Evolutionary conservation across 345 rosid genomes (phyloP), one percentile per base, ranked within the genome.

Genomic region (Syzygium aromaticum): DNA sequence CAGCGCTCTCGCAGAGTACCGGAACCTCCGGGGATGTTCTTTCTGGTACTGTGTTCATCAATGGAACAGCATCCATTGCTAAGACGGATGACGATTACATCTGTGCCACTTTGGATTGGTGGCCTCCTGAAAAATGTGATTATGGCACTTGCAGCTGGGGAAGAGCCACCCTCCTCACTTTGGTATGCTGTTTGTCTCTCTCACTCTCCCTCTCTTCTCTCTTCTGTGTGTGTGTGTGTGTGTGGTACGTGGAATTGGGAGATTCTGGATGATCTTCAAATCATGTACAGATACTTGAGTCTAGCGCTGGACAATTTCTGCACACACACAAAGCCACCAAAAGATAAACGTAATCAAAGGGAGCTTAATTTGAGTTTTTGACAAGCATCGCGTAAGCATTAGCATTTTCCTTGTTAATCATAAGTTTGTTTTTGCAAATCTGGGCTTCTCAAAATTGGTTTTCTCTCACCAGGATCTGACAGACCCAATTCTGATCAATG

Each of bases 401-500:
- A n/a, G 27, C 52, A 40, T 46, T 80, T 11, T 40, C 52, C 52
- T 43, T 1, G n/a, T 33, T 61, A n/a, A 61, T 61, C 13, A 38
- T 43, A 38, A 22, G 0, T 73, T 73, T 19, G 14, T 73, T 73
- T 38, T 38, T 19, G 0, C 52, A 27, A n/a, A 10, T 57, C 9
- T 54, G 10, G 83, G 85, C 67, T 56, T 83, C 40, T 87, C 22
- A 43, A 16, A 16, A 27, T 40, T 84, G 33, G 9, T 40, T 7
- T 51, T 67, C 28, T 85, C 51, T 73, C 30, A 73, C 86, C 91
- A 96, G 98, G 95, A 96, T 85, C 92, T 96, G 43, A 86, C 52
- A 85, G 93, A 94, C 89, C 88, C 86, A 54, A 90, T 91, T 57
- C 49, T 96, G 52, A 83, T 93, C 28, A 94, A 94, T 78, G 96